Percentiles rank a stretch among this genome's conserved stretches.
phyloP scores from a whole-genome alignment of 345 rosid genomes.

The Acer yangbiense region DNA sequence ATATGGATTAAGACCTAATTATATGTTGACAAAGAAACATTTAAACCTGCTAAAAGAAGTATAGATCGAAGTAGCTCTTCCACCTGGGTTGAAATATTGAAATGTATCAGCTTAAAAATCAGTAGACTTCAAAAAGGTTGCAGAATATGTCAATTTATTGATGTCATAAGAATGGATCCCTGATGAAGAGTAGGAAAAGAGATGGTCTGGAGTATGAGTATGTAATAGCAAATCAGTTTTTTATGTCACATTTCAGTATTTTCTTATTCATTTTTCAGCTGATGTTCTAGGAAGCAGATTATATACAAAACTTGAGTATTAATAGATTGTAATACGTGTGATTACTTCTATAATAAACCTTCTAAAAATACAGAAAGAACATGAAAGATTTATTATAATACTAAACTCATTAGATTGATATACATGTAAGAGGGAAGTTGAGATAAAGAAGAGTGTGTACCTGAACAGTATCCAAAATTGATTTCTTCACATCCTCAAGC shows the following conservation, averaged over 20 bases:
- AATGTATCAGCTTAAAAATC: neutral
- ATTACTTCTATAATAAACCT: neutral
- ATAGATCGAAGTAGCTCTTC: too few species aligned
- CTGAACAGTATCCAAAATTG: slow-evolving; percentile 96
- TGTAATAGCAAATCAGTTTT: neutral
- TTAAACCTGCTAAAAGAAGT: neutral
- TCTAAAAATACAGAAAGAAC: neutral
- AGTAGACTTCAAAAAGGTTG: neutral
- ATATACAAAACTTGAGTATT: neutral
- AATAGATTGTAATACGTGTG: neutral
- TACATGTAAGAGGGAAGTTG: neutral
- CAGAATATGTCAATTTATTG: slow-evolving; percentile 3
- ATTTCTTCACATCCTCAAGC: slow-evolving; percentile 92
- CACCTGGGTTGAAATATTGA: too few species aligned
- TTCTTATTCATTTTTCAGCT: neutral
- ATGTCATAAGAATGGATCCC: neutral
- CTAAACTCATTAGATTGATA: neutral
- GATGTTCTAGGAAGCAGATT: neutral
- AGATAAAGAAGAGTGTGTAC: slow-evolving; percentile 30
- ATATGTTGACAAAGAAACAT: neutral
- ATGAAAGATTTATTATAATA: neutral
- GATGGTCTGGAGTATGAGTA: neutral
- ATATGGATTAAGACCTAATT: neutral
- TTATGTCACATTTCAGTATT: neutral
- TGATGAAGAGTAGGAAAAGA: neutral